These are phyloP conservation scores for Fusarium sp. DNA, from an alignment of 2,329 filamentous ascomycete species.

Conservation along the genomic window DNA sequence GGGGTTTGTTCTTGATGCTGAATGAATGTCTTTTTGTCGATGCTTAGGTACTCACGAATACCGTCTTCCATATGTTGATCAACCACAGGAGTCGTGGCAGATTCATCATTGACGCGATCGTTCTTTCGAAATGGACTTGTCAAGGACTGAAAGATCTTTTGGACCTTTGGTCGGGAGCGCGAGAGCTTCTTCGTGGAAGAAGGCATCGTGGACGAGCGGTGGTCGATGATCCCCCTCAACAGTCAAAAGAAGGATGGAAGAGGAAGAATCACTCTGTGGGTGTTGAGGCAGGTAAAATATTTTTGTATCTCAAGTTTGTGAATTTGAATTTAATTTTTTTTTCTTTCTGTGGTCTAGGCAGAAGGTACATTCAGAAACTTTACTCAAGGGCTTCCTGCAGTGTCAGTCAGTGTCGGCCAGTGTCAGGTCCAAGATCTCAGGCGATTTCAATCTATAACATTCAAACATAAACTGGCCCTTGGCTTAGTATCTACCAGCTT, in stretches of 20 bases:
- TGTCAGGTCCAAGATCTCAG: not conserved
- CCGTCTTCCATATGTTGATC: not conserved
- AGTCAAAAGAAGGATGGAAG: not conserved
- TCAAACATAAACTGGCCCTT: not conserved
- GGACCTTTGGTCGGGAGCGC: not conserved
- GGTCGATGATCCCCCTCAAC: not conserved
- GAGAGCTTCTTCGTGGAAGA: not conserved
- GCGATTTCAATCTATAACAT: not conserved
- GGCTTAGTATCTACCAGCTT: not conserved
- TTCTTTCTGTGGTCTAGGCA: not conserved
- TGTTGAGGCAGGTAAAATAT: too few relatives aligned
- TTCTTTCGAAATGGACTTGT: not conserved
- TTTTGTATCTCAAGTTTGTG: not conserved
- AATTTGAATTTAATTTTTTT: not conserved
- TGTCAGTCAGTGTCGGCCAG: not conserved
- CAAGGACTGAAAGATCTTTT: not conserved
- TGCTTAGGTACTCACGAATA: not conserved
- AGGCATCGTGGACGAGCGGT: not conserved
- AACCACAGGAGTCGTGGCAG: not conserved
- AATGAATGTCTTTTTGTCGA: not conserved
- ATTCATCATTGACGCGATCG: not conserved
- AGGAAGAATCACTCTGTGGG: not conserved
- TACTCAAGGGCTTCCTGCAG: not conserved
- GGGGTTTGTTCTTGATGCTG: not conserved
- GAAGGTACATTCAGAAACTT: not conserved